These are phyloP conservation scores for Noccaea bulbosa DNA, from an alignment of 345 rosid species.

Conservation along the genomic window DNA sequence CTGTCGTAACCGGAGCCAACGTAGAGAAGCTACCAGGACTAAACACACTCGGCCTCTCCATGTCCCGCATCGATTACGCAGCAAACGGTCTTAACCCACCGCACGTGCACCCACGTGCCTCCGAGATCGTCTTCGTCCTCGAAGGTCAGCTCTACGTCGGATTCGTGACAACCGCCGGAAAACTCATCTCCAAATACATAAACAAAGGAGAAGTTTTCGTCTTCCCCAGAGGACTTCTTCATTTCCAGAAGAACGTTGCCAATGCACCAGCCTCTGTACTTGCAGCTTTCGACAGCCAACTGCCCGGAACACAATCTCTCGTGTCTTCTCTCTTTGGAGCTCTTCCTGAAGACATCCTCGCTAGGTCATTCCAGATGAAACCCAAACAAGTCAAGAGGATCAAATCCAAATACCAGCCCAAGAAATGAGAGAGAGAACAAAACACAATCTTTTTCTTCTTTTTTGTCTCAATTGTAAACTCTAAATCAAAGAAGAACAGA, in stretches of 20 bases:
- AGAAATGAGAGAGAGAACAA: slow-evolving; percentile 33
- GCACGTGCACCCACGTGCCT: slow-evolving; percentile 52
- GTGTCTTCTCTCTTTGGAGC: slow-evolving; percentile 53
- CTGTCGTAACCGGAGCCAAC: slow-evolving; percentile 42
- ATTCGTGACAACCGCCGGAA: slow-evolving; percentile 58
- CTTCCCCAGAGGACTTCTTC: slow-evolving; percentile 63
- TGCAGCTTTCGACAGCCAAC: slow-evolving; percentile 61
- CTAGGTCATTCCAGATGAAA: slow-evolving; percentile 52
- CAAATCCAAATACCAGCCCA: slow-evolving; percentile 53
- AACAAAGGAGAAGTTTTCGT: slow-evolving; percentile 61
- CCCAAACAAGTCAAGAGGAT: slow-evolving; percentile 49
- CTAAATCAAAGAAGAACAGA: slow-evolving; percentile 4
- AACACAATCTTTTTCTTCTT: background rate
- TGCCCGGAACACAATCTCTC: slow-evolving; percentile 61
- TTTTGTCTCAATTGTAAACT: slow-evolving; percentile 19
- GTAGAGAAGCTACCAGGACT: slow-evolving; percentile 48
- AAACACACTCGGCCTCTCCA: slow-evolving; percentile 47
- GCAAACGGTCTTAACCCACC: slow-evolving; percentile 63
- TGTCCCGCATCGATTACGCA: slow-evolving; percentile 55
- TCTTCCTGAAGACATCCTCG: slow-evolving; percentile 53
- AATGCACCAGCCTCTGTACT: slow-evolving; percentile 50
- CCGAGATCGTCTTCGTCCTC: slow-evolving; percentile 58
- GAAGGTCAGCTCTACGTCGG: slow-evolving; percentile 62
- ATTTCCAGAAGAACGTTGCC: slow-evolving; percentile 61
- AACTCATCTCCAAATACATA: slow-evolving; percentile 49